These are phyloP conservation scores for Elsinoe arachidis DNA, from an alignment of 2,329 filamentous ascomycete genomes.

Conservation along the genomic window DNA sequence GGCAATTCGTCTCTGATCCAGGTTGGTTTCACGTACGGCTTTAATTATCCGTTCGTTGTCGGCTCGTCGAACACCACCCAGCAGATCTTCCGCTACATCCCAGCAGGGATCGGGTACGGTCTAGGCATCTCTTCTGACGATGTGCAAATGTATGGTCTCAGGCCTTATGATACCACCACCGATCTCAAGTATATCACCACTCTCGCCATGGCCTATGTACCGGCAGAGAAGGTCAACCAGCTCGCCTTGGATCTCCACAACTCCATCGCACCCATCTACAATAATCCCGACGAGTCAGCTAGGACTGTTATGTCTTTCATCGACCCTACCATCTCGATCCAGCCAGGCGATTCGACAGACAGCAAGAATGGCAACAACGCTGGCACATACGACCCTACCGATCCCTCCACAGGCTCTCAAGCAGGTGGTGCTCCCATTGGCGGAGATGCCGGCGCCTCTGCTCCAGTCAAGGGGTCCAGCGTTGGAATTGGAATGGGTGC, in stretches of 20 bases:
- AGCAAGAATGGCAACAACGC: conserved; percentile 32
- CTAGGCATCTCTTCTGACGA: conserved; percentile 43
- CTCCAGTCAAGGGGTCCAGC: conserved; percentile 55
- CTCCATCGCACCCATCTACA: conserved; percentile 66
- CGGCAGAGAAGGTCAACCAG: conserved; percentile 39
- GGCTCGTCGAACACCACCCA: conserved; percentile 61
- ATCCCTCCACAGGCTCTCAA: conserved; percentile 25
- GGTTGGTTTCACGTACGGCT: conserved; percentile 69
- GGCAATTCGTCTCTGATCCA: conserved; percentile 65
- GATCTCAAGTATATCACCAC: conserved; percentile 74
- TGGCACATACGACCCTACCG: conserved; percentile 31
- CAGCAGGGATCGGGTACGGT: conserved; percentile 59
- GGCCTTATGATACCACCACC: conserved; percentile 64
- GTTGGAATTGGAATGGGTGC: conserved; percentile 67
- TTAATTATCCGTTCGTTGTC: conserved; percentile 81
- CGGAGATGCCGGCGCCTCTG: conserved; percentile 42
- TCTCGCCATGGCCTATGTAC: conserved; percentile 48
- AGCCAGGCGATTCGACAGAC: conserved; percentile 39
- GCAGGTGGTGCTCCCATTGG: conserved; percentile 43
- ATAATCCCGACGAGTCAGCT: conserved; percentile 57
- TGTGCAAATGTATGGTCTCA: conserved; percentile 60
- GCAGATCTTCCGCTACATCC: conserved; percentile 77
- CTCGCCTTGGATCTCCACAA: conserved; percentile 62
- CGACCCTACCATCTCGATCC: conserved; percentile 70
- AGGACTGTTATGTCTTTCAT: conserved; percentile 69